These are phyloP conservation scores for Calonectria pseudoreteaudii DNA, from an alignment of 2,329 filamentous ascomycete genomes.

Conservation along the genomic window DNA sequence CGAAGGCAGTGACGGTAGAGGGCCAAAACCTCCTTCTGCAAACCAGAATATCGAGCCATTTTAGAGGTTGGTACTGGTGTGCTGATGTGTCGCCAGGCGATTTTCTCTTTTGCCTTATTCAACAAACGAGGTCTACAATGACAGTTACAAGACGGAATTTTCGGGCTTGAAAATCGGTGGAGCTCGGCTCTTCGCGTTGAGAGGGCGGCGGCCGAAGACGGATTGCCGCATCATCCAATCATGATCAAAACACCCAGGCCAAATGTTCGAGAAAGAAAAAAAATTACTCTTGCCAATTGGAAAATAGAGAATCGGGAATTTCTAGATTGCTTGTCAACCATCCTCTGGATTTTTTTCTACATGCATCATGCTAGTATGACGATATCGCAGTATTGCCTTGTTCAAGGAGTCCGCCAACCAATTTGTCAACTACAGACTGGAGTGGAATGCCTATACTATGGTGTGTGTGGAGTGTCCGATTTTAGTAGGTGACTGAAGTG, in stretches of 20 bases:
- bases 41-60: slow-evolving; percentile 72
- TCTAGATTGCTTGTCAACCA: not conserved
- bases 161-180: not conserved
- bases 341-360: not conserved
- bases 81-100: not conserved
- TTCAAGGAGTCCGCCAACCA: not conserved
- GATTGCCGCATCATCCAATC: slow-evolving; percentile 9
- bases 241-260: not conserved
- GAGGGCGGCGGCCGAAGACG: slow-evolving; percentile 14
- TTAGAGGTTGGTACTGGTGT: not conserved
- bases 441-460: not conserved
- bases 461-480: not conserved
- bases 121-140: not conserved
- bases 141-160: not conserved
- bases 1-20: slow-evolving; percentile 90
- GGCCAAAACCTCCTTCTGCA: slow-evolving; percentile 89
- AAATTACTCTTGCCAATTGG: not conserved
- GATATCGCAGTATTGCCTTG: too few species aligned
- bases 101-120: not conserved
- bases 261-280: not conserved
- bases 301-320: not conserved
- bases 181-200: slow-evolving; percentile 23
- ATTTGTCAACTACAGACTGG: too few species aligned
- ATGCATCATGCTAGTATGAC: too few species aligned
- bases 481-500: not conserved